Base-by-base conservation (phyloP, 2,329 filamentous ascomycete genomes). In the Xylaria polymorpha region DNA sequence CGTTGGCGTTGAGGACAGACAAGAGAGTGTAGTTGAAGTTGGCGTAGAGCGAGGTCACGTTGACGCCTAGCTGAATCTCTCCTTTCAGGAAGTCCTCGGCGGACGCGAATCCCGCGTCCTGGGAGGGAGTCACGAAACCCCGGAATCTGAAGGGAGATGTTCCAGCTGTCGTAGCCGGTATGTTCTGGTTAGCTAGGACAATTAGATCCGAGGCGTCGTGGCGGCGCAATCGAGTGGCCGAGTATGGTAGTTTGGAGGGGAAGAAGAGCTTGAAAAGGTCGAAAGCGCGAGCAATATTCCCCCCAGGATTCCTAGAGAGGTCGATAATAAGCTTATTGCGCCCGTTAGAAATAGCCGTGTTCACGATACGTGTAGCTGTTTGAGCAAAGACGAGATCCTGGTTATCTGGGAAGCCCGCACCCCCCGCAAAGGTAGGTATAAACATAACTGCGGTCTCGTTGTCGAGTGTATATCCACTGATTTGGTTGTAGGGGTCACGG, bases 191-290 rank as follows among this genome's bases (percentile, higher is more conserved):
- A 18, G 39, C 50, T 12, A 51, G 48, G 7, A 18, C 48, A 5
- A 66, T 25, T 1, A 66, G 64, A 48, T 66, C 64, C 3, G 57
- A 66, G 12, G 35, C 57, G 10, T 66, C 64, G 64, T 66, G 64
- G 20, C 56, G 64, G 20, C 64, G 46, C n/a, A 67, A 48, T 14
- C 64, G 50, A 15, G 59, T 67, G 0, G 57, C 64, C 10, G 58
- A 62, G 32, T 67, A 67, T 7, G 64, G 64, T 12, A 56, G 14
- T 20, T 62, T 39, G n/a, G 51, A 41, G 3, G 64, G 64, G 59
- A 67, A 67, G 18, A 67, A 67, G 29, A 67, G 64, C 15, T 67
- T 67, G 43, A 67, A 67, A 22, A 67, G 64, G 8, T 67, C 64
- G 35, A 62, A 67, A 32, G 48, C 59, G 6, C 58, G 58, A 12